phyloP scores from a whole-genome alignment of 257 asterid genomes.

The Nicotiana knightiana region DNA sequence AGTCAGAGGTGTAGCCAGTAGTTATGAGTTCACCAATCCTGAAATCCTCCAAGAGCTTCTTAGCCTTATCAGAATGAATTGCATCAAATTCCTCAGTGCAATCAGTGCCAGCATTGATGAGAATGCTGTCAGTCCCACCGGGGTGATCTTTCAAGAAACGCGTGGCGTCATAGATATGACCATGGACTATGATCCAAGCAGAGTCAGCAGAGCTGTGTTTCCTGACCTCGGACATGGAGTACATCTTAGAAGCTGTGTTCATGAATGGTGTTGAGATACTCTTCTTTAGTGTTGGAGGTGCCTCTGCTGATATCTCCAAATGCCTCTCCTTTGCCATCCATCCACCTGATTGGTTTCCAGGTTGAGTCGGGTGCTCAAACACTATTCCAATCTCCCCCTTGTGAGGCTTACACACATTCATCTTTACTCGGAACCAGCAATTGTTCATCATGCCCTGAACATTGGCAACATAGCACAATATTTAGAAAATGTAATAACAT shows the following conservation, averaged over 20 bases:
- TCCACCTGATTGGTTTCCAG: conserved; percentile 84
- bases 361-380: conserved; percentile 93
- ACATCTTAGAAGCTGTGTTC: conserved; percentile 60
- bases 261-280: conserved; percentile 79
- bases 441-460: conserved; percentile 97
- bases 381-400: conserved; percentile 81
- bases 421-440: conserved; percentile 85
- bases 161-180: conserved; percentile 79
- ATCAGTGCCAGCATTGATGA: conserved; percentile 88
- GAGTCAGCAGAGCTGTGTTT: conserved; percentile 68
- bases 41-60: conserved; percentile 62
- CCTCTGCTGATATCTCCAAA: conserved; percentile 45
- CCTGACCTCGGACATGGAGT: conserved; percentile 58
- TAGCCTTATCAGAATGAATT: conserved; percentile 81
- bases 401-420: conserved; percentile 72
- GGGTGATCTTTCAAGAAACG: conserved; percentile 83
- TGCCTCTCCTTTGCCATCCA: conserved; percentile 93
- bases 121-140: conserved; percentile 85
- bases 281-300: conserved; percentile 47
- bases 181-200: conserved; percentile 88
- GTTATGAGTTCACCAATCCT: conserved; percentile 73
- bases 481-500: not conserved
- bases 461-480: not conserved
- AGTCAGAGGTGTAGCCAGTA: conserved; percentile 58
- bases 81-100: conserved; percentile 95